Evolutionary conservation across 306 rosid species (phyloP).

Genomic region (Oxytropis ochrocephala): DNA sequence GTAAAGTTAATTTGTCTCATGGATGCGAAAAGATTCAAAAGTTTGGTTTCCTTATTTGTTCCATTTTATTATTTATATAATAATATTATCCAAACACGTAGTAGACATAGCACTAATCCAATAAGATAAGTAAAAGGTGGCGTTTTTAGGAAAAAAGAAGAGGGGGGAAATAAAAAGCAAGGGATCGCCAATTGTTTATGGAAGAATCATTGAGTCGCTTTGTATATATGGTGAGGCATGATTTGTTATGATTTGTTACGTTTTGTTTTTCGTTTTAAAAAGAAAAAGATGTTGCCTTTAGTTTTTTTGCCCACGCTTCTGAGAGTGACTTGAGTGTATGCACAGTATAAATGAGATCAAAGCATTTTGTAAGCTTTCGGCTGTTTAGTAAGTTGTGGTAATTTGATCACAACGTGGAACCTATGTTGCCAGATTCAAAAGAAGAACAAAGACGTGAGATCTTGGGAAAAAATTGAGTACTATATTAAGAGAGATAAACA

Average conservation of each 20-base stretch:
- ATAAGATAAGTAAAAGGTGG: neutral
- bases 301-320: neutral
- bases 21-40: neutral
- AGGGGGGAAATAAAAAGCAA: neutral
- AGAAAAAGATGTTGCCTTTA: neutral
- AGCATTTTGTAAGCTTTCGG: neutral
- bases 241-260: neutral
- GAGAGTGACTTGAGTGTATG: neutral
- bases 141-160: constrained; percentile 1
- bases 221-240: neutral
- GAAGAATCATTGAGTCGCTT: neutral
- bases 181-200: neutral
- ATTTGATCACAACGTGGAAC: too few species aligned
- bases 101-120: neutral
- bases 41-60: neutral
- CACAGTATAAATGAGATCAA: neutral
- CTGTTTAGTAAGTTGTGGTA: too few species aligned
- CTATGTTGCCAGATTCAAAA: too few species aligned
- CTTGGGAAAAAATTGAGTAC: too few species aligned
- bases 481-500: too few species aligned
- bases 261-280: neutral
- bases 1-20: neutral
- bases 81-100: neutral
- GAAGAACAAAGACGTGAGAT: too few species aligned
- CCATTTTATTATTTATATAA: neutral